These are phyloP conservation scores for Agroathelia rolfsii DNA, from an alignment of 1,284 basidiomycete genomes.

Conservation along the genomic window DNA sequence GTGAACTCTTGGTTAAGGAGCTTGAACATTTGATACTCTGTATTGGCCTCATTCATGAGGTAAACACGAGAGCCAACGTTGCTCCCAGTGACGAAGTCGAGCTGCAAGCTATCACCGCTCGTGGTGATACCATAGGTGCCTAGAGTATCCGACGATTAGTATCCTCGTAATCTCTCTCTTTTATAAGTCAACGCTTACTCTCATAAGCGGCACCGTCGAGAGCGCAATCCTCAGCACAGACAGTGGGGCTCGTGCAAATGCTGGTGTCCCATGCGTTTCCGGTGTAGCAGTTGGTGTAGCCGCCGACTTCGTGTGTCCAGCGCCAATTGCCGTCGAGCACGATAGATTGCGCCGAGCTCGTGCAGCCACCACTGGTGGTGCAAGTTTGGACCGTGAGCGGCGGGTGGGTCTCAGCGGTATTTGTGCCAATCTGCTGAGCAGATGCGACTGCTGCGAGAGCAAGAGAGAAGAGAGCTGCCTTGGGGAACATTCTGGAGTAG, in stretches of 20 bases:
- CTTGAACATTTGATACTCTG: constrained; percentile 41
- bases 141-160: too few relatives aligned
- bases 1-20: constrained; percentile 42
- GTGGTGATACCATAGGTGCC: constrained; percentile 34
- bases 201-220: constrained; percentile 30
- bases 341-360: constrained; percentile 1
- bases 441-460: too few relatives aligned
- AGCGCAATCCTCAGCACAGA: constrained; percentile 26
- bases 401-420: constrained; percentile 25
- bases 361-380: constrained; percentile 18
- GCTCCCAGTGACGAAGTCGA: constrained; percentile 39
- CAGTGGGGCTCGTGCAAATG: constrained; percentile 33
- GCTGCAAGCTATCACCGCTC: constrained; percentile 27
- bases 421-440: constrained; percentile 25
- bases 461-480: too few relatives aligned
- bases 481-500: too few relatives aligned
- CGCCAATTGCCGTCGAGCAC: constrained; percentile 21
- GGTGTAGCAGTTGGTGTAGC: constrained; percentile 24
- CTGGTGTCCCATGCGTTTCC: constrained; percentile 26
- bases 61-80: constrained; percentile 53
- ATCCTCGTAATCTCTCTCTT: too few relatives aligned
- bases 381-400: constrained; percentile 21
- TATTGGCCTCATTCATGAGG: constrained; percentile 33
- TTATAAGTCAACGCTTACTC: too few relatives aligned
- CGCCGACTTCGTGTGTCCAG: constrained; percentile 17